phyloP scores from a whole-genome alignment of 2,329 filamentous ascomycete species.

The Stromatinia cepivora region DNA sequence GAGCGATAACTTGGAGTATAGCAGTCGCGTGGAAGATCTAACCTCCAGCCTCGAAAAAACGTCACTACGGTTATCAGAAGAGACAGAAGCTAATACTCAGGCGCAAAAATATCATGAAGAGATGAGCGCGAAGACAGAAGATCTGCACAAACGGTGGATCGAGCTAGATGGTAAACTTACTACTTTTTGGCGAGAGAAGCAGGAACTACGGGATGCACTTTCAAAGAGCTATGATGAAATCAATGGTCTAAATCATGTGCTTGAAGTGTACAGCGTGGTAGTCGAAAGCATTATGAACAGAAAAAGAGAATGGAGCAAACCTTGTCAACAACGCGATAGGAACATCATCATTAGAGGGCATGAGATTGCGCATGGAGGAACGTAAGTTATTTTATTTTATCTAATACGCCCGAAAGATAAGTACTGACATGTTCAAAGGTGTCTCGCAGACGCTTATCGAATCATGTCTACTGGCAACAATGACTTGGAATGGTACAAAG shows the following conservation, averaged over 20 bases:
- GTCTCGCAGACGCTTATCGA: not conserved
- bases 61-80: not conserved
- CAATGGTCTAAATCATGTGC: not conserved
- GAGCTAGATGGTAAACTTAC: not conserved
- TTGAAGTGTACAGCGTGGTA: conserved; percentile 1
- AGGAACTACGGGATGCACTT: not conserved
- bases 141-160: no score
- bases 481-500: not conserved
- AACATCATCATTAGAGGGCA: not conserved
- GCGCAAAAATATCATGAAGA: no score
- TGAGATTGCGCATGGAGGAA: conserved; percentile 5
- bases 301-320: conserved; percentile 7
- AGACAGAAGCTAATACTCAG: not conserved
- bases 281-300: not conserved
- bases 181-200: not conserved
- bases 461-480: not conserved
- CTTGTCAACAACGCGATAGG: not conserved
- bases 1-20: no score
- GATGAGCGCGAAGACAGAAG: not conserved
- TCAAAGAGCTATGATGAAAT: not conserved
- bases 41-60: not conserved
- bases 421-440: not conserved
- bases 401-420: no score
- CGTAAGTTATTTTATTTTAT: not conserved
- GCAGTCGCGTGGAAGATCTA: no score